These are phyloP conservation scores for Pachyrhizus erosus DNA, from an alignment of 306 rosid species.

Conservation along the genomic window DNA sequence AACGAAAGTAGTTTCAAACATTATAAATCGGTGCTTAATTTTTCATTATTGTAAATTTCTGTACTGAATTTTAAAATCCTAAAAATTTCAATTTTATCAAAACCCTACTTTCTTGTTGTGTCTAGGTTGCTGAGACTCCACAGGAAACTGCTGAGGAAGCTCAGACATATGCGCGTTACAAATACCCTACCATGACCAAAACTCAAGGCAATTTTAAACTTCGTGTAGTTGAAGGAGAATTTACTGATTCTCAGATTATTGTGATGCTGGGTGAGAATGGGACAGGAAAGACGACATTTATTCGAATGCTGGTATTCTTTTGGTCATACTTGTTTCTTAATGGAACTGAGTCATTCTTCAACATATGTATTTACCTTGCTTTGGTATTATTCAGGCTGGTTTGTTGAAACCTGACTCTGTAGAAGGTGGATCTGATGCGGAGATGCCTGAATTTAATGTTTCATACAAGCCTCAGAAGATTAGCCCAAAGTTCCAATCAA, in stretches of 20 bases:
- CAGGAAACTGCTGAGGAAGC: conserved; percentile 95
- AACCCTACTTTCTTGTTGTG: conserved; percentile 30
- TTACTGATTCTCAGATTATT: conserved; percentile 96
- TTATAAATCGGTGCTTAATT: background rate
- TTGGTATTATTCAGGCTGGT: conserved; percentile 77
- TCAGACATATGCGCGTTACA: conserved; percentile 89
- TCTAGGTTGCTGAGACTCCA: conserved; percentile 98
- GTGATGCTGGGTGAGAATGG: conserved; percentile 99
- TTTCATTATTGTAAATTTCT: conserved; percentile 24
- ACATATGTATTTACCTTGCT: conserved; percentile 11
- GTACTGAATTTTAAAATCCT: background rate
- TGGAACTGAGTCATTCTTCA: background rate
- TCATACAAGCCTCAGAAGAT: conserved; percentile 99
- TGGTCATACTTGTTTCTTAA: conserved; percentile 32
- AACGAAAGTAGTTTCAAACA: background rate
- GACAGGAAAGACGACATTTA: conserved; percentile 97
- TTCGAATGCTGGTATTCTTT: conserved; percentile 93
- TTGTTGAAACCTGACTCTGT: conserved; percentile 82
- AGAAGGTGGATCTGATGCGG: conserved; percentile 76
- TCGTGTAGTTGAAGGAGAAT: conserved; percentile 89
- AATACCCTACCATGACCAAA: conserved; percentile 90
- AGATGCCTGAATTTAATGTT: conserved; percentile 95
- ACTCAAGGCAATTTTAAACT: conserved; percentile 91
- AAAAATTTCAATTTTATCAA: background rate
- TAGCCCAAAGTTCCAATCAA: conserved; percentile 82